Base-by-base conservation (phyloP, 306 rosid genomes). In the Citrullus colocynthis region DNA sequence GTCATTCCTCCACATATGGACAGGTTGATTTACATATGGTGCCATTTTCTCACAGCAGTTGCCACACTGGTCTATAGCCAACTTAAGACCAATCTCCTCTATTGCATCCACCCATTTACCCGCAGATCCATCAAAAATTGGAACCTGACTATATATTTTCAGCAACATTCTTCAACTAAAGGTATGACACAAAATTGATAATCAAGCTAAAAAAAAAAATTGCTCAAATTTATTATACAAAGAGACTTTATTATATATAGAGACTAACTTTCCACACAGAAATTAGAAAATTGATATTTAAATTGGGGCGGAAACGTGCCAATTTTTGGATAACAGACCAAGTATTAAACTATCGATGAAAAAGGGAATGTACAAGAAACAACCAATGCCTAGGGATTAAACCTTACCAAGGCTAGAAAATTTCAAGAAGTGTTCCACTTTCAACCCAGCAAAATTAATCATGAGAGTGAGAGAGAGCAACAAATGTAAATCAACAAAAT, bases 101-200 rank as follows among this genome's bases (percentile, higher is more conserved):
- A 92, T 87, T 15, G 93, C 93, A 67, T 78, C 87, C 78, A 89
- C 88, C 98, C 98, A 94, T 82, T 87, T 89, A 66, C 85, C 84
- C 30, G 95, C 95, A 39, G 98, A 94, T 48, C 98, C 98, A 83
- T 92, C 98, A 78, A 94, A 83, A 65, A 94, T 92, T 20, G 98
- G 98, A 84, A 94, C 84, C 98, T 94, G 89, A 34, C 55, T 62
- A 34, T 55, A 59, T 62, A 80, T 70, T 63, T 24, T 49, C 69
- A 78, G 49, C 3, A 74, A 79, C 67, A 86, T 52, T 81, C 70
- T 63, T 80, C 78, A 61, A n/a, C 6, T 44, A 45, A 36, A 51
- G 13, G 20, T 44, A 48, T 21, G 37, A 2, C n/a, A 21, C 16
- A 44, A 69, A 21, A 45, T 21, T 44, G 39, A 70, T 42, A 21